Evolutionary conservation across 345 rosid genomes (phyloP), one percentile per base, ranked within the genome.

Genomic region (Populus tremula): DNA sequence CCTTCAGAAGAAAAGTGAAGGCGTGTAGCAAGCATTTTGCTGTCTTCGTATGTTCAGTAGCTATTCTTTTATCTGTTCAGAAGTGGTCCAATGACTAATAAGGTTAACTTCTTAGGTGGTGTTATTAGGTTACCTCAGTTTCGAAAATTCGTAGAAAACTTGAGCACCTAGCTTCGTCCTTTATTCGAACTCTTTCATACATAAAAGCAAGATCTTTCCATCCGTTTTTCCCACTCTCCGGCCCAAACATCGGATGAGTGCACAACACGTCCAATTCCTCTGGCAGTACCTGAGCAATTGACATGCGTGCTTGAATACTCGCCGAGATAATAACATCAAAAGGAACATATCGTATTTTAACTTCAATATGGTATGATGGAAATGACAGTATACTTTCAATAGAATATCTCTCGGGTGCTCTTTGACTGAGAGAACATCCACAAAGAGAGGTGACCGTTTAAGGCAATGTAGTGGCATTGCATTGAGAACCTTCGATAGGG

Each of bases 211-310:
- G 72, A 72, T 63, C 72, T 9, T 67, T 78, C 81, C 77, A 78
- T 14, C 77, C 77, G 31, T 78, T 33, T 67, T 67, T 78, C 1
- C 77, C 81, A n/a, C 81, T 78, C 35, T 78, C 81, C 13, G 81
- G 72, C 39, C 81, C 81, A 16, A 78, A 78, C 81, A 78, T 78
- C 0, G 81, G 81, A 56, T 78, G 81, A 36, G 81, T 78, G 38
- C 81, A 78, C 29, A 78, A 23, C 16, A 78, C 35, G 27, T 78
- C 81, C 0, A 31, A 53, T 21, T 78, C 77, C 41, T 38, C 72
- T 27, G 81, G 81, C 59, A 78, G 66, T 53, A 78, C 76, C 81
- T 78, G 25, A 53, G 13, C 35, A 20, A 21, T 12, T 18, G 3
- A 64, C 5, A 74, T 64, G n/a, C 63, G 20, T 27, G 43, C 43